phyloP scores from a whole-genome alignment of 768 basidiomycete genomes.

The Lentinus brumalis region DNA sequence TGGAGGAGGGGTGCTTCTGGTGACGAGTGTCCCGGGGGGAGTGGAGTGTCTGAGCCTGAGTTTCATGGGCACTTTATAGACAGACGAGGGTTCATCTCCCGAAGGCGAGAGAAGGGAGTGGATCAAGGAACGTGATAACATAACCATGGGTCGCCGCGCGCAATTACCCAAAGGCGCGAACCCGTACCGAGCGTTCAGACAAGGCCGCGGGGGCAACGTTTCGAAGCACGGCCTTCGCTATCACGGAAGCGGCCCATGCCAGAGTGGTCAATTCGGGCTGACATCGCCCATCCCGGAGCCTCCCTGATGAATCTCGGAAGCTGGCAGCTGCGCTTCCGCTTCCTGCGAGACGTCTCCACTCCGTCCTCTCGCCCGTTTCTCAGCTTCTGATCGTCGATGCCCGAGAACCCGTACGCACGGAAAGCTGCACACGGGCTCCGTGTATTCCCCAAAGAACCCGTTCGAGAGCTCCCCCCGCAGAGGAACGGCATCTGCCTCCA shows the following conservation, averaged over 20 bases:
- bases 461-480: background rate
- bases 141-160: conserved; percentile 5
- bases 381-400: conserved; percentile 15
- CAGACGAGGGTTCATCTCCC: background rate
- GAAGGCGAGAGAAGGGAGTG: background rate
- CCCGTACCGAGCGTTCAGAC: conserved; percentile 10
- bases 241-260: conserved; percentile 15
- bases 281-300: conserved; percentile 12
- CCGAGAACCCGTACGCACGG: background rate
- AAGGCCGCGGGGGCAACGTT: conserved; percentile 7
- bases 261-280: conserved; percentile 1
- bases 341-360: background rate
- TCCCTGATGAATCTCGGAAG: conserved; percentile 1
- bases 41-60: background rate
- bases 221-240: conserved; percentile 16
- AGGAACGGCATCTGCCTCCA: background rate
- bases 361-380: background rate
- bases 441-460: background rate
- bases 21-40: background rate
- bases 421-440: background rate
- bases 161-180: conserved; percentile 7
- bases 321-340: background rate
- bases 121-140: conserved; percentile 13
- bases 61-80: conserved; percentile 9
- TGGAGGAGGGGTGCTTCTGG: background rate